phyloP scores from a whole-genome alignment of 2,329 filamentous ascomycete species.

The Alternaria angustiovoidea region DNA sequence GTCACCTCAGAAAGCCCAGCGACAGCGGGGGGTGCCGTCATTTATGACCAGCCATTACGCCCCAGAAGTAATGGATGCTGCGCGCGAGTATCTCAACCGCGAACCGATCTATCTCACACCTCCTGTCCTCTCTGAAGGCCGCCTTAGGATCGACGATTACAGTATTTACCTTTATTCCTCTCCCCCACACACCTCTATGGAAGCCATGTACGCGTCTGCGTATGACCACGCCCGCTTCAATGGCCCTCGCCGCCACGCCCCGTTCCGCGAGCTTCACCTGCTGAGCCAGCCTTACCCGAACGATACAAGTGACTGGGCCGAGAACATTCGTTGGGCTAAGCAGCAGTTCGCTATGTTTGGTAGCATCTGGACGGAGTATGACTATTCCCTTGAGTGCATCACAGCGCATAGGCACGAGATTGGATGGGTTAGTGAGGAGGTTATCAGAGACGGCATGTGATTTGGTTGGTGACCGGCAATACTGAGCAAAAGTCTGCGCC shows the following conservation, averaged over 20 bases:
- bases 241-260: slow-evolving; percentile 27
- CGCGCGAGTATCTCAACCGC: slow-evolving; percentile 10
- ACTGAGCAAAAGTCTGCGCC: rapidly evolving
- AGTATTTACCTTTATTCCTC: slow-evolving; percentile 29
- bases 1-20: neutral
- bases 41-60: neutral
- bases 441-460: slow-evolving; percentile 11
- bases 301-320: slow-evolving; percentile 40
- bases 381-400: slow-evolving; percentile 34
- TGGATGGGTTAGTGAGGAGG: slow-evolving; percentile 39
- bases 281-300: slow-evolving; percentile 24
- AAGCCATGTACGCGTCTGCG: slow-evolving; percentile 25
- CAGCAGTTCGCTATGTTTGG: slow-evolving; percentile 35
- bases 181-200: slow-evolving; percentile 2
- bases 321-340: slow-evolving; percentile 47
- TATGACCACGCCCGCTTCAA: slow-evolving; percentile 27
- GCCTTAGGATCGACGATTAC: slow-evolving; percentile 26
- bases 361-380: slow-evolving; percentile 40
- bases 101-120: slow-evolving; percentile 20
- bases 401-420: slow-evolving; percentile 24
- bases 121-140: slow-evolving; percentile 27
- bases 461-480: neutral
- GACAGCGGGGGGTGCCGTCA: neutral
- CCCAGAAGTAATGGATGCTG: slow-evolving; percentile 17
- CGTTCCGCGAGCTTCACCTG: slow-evolving; percentile 39